Base-by-base conservation (phyloP, 352 stramenopile genomes). In the Phytophthora pluvialis region DNA sequence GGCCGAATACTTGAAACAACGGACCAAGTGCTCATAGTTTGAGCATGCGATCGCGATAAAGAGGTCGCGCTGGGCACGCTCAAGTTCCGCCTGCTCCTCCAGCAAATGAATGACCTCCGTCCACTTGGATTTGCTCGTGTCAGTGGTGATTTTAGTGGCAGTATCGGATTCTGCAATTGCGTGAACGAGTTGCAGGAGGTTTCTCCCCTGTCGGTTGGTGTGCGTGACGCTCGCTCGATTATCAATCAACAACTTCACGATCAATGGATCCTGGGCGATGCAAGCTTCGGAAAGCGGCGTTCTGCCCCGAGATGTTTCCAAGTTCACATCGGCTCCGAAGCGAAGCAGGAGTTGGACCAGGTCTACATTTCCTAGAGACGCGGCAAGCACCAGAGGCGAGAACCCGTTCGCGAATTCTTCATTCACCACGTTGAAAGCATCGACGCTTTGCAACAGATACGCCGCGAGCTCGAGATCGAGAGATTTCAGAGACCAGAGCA, bases 1-100 rank as follows among this genome's bases (percentile, higher is more conserved):
- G 3, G 44, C 29, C n/a, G 64, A 78, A 45, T 81, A 72, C 42
- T 79, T 75, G 32, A 93, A 71, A 21, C 77, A 75, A 13, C 62
- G 47, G 4, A 73, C 60, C 10, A 90, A 52, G 38, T 79, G 74
- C 0, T 88, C 76, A 39, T 94, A 93, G 60, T 94, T 75, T 21
- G 83, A 92, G 18, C 72, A 80, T n/a, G 74, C 65, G 25, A 94
- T 94, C 0, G 86, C 82, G 3, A 83, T 49, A 46, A 94, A 93
- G 10, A 94, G 70, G 25, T 67, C 68, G 1, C 77, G 69, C 35
- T 91, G 83, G 4, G 84, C 70, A 5, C 61, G 69, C 21, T 91
- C 84, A 4, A 91, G 66, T 44, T 59, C 57, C n/a, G 72, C 66
- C 9, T 76, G 78, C 0, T 73, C 62, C 33, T 83, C 68, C 7